These are phyloP conservation scores for Tetraselmis chui DNA, from an alignment of 139 green algal species.

Conservation along the genomic window DNA sequence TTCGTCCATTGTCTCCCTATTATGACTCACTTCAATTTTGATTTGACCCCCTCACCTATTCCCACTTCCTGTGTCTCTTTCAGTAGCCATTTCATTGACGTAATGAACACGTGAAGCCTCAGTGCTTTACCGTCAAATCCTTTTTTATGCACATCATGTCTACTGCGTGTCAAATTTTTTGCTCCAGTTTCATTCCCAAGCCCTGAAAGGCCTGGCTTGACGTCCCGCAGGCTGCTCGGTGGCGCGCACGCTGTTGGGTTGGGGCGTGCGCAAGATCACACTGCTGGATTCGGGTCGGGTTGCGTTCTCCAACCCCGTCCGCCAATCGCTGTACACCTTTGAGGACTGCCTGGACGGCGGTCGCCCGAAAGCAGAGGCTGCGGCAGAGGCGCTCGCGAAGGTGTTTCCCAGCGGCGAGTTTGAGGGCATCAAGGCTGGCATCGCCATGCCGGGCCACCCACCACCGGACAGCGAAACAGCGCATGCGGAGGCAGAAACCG, in stretches of 20 bases:
- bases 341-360: conserved; percentile 85
- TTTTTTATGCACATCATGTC: too few relatives aligned
- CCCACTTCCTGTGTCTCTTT: too few relatives aligned
- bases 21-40: too few relatives aligned
- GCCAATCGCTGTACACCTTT: conserved; percentile 85
- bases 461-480: conserved; percentile 20
- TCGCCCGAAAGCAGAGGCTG: conserved; percentile 76
- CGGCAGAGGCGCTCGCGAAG: conserved; percentile 61
- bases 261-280: conserved; percentile 82
- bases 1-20: too few relatives aligned
- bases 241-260: conserved; percentile 81
- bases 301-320: conserved; percentile 83
- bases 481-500: conserved; percentile 10
- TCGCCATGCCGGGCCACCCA: conserved; percentile 90
- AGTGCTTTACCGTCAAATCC: too few relatives aligned
- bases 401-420: conserved; percentile 61
- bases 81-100: too few relatives aligned
- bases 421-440: conserved; percentile 43
- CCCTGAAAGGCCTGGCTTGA: too few relatives aligned
- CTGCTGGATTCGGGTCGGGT: conserved; percentile 78
- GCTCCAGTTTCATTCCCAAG: too few relatives aligned
- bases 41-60: too few relatives aligned
- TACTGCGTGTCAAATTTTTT: too few relatives aligned
- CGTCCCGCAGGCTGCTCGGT: conserved; percentile 93
- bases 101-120: too few relatives aligned